Evolutionary conservation across 768 basidiomycete species (phyloP), one percentile per base, ranked within the genome.

Genomic region (Cantharellus anzutake): DNA sequence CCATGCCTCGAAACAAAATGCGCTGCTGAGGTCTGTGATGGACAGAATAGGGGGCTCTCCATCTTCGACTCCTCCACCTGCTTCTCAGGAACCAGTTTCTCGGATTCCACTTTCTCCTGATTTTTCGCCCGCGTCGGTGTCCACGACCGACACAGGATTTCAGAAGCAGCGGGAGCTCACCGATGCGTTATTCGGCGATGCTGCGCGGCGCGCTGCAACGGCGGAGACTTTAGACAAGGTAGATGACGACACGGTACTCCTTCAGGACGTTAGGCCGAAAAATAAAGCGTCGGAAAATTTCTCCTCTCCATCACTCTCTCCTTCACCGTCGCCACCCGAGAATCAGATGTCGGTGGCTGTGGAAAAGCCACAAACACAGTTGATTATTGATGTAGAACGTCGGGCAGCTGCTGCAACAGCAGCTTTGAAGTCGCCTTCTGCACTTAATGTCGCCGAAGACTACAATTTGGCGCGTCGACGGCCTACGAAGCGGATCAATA

Each of bases 371-470:
- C 7, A 37, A 7, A 37, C 35, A 11, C 7, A 55, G 52, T 37
- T 55, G 11, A 35, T 37, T 5, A 73, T 72, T 56, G 82, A 86
- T 66, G 79, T 88, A 29, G 81, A 81, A 64, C 78, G 80, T 64
- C 80, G 78, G 66, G 77, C 78, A 1, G 79, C 81, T 57, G 84
- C 81, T 35, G 83, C 83, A 3, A 83, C 79, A 65, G 69, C 78
- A 57, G 75, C 78, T 7, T 74, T 84, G 57, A 78, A 78, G 64
- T 69, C 71, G 16, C 68, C 75, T 29, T 73, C 78, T n/a, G 70
- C 68, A 59, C 67, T 72, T 51, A 73, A 74, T 63, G 68, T 78
- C 42, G 62, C 69, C 3, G 73, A 75, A 11, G 50, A 70, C 71
- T 42, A 73, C 71, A 65, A 39, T 68, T 75, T 75, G 60, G 73